These are phyloP conservation scores for Fragilariopsis cylindrus DNA, from an alignment of 108 stramenopile species.

Conservation along the genomic window DNA sequence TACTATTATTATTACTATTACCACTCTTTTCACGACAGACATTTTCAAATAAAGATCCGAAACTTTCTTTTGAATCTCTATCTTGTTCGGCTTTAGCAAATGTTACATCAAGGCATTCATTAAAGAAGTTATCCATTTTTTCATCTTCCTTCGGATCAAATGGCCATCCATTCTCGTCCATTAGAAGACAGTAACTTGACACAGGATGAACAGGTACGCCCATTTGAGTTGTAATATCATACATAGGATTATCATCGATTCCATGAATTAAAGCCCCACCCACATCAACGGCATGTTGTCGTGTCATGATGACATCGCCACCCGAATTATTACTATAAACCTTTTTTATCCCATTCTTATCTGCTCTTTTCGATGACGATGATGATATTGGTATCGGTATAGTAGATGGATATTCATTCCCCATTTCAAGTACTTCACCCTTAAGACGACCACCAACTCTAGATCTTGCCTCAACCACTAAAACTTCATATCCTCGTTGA, in stretches of 20 bases:
- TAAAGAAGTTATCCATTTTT: slow-evolving; percentile 59
- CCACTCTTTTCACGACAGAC: slow-evolving; percentile 38
- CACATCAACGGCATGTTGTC: slow-evolving; percentile 50
- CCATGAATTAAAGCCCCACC: slow-evolving; percentile 91
- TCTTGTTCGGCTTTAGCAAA: slow-evolving; percentile 30
- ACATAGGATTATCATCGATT: slow-evolving; percentile 80
- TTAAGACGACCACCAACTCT: slow-evolving; percentile 72
- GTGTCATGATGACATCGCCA: slow-evolving; percentile 19
- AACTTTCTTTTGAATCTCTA: slow-evolving; percentile 13
- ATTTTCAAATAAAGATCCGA: slow-evolving; percentile 43
- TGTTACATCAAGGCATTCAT: slow-evolving; percentile 60
- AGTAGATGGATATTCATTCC: slow-evolving; percentile 6
- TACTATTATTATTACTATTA: not conserved
- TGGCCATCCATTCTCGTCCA: slow-evolving; percentile 68
- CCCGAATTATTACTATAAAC: not conserved
- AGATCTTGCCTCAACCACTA: slow-evolving; percentile 72
- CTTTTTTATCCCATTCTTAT: slow-evolving; percentile 6
- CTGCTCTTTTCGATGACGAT: not conserved
- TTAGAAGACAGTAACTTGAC: slow-evolving; percentile 38
- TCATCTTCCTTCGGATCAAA: slow-evolving; percentile 66
- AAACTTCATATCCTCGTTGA: slow-evolving; percentile 72
- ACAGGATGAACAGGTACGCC: slow-evolving; percentile 32
- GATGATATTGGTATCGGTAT: not conserved
- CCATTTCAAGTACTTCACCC: slow-evolving; percentile 34
- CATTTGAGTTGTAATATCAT: slow-evolving; percentile 53